These are phyloP conservation scores for Globisporangium radiosum DNA, from an alignment of 352 stramenopile species.

Conservation along the genomic window DNA sequence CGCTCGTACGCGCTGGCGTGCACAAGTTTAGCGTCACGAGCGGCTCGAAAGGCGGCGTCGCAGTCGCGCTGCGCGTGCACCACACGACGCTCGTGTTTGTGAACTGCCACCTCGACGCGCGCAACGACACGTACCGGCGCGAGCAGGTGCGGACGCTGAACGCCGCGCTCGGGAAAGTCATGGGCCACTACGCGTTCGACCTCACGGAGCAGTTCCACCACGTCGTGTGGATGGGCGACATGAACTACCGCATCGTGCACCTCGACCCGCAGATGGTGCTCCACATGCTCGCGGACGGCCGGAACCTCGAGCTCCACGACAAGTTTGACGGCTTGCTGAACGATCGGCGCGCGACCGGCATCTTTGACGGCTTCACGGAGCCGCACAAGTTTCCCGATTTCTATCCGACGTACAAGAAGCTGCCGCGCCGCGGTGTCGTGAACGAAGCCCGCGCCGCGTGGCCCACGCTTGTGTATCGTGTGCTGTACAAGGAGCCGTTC, in stretches of 20 bases:
- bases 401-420: constrained; percentile 89
- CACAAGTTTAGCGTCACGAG: constrained; percentile 83
- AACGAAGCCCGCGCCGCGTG: constrained; percentile 60
- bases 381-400: constrained; percentile 83
- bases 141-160: constrained; percentile 83
- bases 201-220: constrained; percentile 87
- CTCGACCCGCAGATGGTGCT: constrained; percentile 69
- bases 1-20: constrained; percentile 60
- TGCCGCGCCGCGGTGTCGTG: constrained; percentile 58
- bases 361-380: constrained; percentile 82
- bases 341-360: constrained; percentile 57
- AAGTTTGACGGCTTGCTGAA: constrained; percentile 82
- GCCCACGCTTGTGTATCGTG: constrained; percentile 68
- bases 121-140: constrained; percentile 71
- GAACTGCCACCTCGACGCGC: constrained; percentile 79
- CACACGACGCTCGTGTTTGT: constrained; percentile 80
- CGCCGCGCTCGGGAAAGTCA: constrained; percentile 62
- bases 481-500: constrained; percentile 86
- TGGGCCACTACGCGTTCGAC: constrained; percentile 78
- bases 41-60: constrained; percentile 77
- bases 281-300: constrained; percentile 72
- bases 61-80: constrained; percentile 64
- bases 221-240: constrained; percentile 86
- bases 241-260: constrained; percentile 84
- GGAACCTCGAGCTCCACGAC: constrained; percentile 73